Base-by-base conservation (phyloP, 2,329 filamentous ascomycete species). In the Epichloe hybrida region DNA sequence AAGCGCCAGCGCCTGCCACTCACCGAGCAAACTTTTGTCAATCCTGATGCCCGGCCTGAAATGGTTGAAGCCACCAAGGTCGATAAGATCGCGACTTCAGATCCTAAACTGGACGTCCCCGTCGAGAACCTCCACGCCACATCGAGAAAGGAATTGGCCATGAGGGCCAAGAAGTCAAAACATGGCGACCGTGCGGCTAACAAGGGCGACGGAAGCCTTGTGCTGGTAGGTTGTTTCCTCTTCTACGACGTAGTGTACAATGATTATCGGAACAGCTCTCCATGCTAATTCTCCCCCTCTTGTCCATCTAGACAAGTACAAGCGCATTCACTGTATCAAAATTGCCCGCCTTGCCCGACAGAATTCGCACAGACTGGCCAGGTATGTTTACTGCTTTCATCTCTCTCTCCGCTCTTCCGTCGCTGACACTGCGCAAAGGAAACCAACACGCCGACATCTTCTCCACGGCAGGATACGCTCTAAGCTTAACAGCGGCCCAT, bases 301-400 rank as follows among this genome's bases (percentile, higher is more conserved):
- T 49, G 49, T 56, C 11, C 54, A 31, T 31, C 31, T 31, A 94
- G 86, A 88, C 87, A 39, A 88, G 82, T 62, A 95, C 87, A 61
- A 82, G 83, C 63, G 86, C 87, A 56, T 96, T 93, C 64, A 84
- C 79, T 42, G 86, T 95, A 55, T 87, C 85, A 67, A 89, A 90
- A 66, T 76, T 96, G 35, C 87, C 87, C 52, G 83, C 86, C 50
- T 76, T 94, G 23, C 90, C 91, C 46, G 83, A 90, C 60, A 80
- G 82, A 61, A 78, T 95, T 55, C 81, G 83, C 56, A 70, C 78
- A 57, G 77, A 83, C 60, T 74, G 78, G 52, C 72, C 74, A 63
- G 77, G 86, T 89, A 75, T 65, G 80, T 66, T 38, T 8, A 37
- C 11, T 44, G 15, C 46, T 31, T 9, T 31, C 31, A 27, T 31